Evolutionary conservation across 805 yeast species (phyloP).

Genomic region (Yarrowia sp.): DNA sequence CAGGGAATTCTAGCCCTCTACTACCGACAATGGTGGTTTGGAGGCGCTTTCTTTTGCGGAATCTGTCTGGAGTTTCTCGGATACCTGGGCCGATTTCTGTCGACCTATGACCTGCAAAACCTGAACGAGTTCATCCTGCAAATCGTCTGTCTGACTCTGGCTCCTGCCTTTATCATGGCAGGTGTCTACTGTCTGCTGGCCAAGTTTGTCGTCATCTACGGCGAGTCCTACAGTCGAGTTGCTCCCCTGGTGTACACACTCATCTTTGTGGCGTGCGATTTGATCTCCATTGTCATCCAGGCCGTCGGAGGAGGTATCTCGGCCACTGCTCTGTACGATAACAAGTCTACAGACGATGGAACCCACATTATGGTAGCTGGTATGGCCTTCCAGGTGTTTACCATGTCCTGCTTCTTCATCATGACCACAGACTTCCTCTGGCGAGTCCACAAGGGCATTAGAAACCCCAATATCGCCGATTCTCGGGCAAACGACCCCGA

Average conservation of each 20-base stretch:
- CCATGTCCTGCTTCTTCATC: slow-evolving; percentile 67
- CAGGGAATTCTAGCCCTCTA: slow-evolving; percentile 56
- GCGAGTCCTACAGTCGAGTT: slow-evolving; percentile 58
- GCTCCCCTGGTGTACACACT: slow-evolving; percentile 66
- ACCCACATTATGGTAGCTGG: slow-evolving; percentile 78
- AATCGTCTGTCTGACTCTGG: slow-evolving; percentile 70
- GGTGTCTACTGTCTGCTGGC: slow-evolving; percentile 78
- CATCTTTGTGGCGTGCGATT: slow-evolving; percentile 72
- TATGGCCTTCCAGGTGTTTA: slow-evolving; percentile 73
- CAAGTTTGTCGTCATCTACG: slow-evolving; percentile 65
- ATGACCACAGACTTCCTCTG: slow-evolving; percentile 57
- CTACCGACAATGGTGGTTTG: slow-evolving; percentile 71
- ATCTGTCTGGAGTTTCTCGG: slow-evolving; percentile 69
- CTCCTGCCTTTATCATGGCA: slow-evolving; percentile 85
- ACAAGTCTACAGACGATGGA: slow-evolving; percentile 54
- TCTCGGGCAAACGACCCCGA: slow-evolving; percentile 31
- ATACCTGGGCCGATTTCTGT: slow-evolving; percentile 65
- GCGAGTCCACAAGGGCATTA: slow-evolving; percentile 39
- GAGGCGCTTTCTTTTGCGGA: slow-evolving; percentile 59
- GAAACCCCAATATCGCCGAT: slow-evolving; percentile 22
- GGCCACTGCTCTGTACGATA: slow-evolving; percentile 52
- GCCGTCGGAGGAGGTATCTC: slow-evolving; percentile 80
- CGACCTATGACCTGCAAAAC: slow-evolving; percentile 49
- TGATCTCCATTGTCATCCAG: slow-evolving; percentile 68
- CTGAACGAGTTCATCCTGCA: slow-evolving; percentile 64